phyloP scores from a whole-genome alignment of 345 rosid species.

The Populus tremula region DNA sequence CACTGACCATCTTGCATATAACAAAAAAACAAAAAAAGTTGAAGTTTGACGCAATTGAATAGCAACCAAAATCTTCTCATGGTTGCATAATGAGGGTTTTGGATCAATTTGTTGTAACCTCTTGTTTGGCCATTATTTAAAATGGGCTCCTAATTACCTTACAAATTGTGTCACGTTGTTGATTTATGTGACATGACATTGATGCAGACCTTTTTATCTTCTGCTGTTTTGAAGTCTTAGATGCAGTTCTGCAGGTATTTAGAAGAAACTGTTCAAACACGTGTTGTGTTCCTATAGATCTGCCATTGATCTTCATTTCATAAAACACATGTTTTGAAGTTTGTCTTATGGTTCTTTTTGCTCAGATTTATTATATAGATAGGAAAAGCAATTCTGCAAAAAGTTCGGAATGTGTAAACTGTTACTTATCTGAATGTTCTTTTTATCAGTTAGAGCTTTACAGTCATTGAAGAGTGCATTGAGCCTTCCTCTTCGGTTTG shows the following conservation, averaged over 20 bases:
- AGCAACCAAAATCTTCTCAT: neutral
- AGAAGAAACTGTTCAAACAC: neutral
- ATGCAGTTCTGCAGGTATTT: neutral
- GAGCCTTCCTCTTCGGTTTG: slow-evolving; percentile 85
- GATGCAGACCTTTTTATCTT: neutral
- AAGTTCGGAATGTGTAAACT: slow-evolving; percentile 1
- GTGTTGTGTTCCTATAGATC: neutral
- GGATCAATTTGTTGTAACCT: neutral
- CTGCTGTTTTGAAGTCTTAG: neutral
- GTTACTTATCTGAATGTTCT: slow-evolving; percentile 23
- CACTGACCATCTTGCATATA: too few relatives aligned
- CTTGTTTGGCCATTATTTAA: neutral
- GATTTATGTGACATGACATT: neutral
- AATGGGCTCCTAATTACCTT: neutral
- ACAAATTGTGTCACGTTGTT: neutral
- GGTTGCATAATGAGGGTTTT: neutral
- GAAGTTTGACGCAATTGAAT: too few relatives aligned
- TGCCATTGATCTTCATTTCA: neutral
- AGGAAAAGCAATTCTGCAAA: slow-evolving; percentile 1
- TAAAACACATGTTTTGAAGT: neutral
- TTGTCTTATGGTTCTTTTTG: neutral
- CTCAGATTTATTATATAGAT: neutral
- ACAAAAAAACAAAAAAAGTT: too few relatives aligned
- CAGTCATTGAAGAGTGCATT: slow-evolving; percentile 64
- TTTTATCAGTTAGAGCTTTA: slow-evolving; percentile 62